Conservation (phyloP, 306 rosid species). For the Pyrus pyrifolia region DNA sequence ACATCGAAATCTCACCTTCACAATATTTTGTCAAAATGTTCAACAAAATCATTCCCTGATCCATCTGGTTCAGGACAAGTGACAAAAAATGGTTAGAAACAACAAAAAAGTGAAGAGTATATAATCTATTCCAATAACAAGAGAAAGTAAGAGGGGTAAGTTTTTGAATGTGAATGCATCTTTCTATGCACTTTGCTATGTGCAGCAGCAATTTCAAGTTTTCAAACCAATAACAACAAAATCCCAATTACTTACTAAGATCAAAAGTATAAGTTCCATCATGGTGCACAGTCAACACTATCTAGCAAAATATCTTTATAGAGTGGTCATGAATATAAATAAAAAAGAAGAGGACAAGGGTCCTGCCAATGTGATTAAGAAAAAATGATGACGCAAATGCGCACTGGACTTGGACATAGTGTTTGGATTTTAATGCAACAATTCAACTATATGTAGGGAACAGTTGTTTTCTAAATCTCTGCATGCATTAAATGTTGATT, state of each 20-base stretch:
- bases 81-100: neutral
- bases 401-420: neutral
- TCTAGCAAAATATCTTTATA: neutral
- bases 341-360: neutral
- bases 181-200: neutral
- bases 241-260: neutral
- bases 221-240: neutral
- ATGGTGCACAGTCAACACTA: neutral
- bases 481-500: neutral
- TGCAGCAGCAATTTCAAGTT: neutral
- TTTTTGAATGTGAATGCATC: neutral
- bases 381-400: too few relatives aligned
- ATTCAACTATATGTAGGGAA: neutral
- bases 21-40: constrained; percentile 31
- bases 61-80: constrained; percentile 22
- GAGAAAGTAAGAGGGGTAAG: neutral
- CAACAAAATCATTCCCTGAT: constrained; percentile 29
- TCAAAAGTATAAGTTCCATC: neutral
- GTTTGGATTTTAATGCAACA: neutral
- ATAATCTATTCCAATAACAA: neutral
- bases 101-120: neutral
- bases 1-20: constrained; percentile 24
- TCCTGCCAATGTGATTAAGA: neutral
- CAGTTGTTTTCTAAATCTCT: neutral
- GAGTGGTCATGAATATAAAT: neutral